These are phyloP conservation scores for Perilla frutescens DNA, from an alignment of 257 asterid species.

Conservation along the genomic window DNA sequence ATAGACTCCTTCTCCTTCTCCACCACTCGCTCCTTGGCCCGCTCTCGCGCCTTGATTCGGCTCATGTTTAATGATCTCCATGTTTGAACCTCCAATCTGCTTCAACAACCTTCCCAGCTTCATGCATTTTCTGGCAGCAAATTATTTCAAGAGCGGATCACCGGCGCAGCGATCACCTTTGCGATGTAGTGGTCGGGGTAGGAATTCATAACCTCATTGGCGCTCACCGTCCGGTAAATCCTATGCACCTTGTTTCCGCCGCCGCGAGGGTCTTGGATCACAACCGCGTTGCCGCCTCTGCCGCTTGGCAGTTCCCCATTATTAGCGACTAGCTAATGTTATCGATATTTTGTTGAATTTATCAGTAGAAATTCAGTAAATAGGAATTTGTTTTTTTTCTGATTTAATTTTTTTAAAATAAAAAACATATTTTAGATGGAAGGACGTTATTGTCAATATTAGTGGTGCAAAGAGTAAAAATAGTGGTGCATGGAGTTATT, in stretches of 20 bases:
- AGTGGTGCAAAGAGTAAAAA: too few species aligned
- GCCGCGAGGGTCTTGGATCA: constrained; percentile 73
- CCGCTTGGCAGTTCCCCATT: constrained; percentile 91
- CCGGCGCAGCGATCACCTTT: constrained; percentile 46
- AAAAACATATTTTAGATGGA: too few species aligned
- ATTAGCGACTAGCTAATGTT: too few species aligned
- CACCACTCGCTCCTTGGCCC: constrained; percentile 59
- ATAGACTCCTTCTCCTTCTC: constrained; percentile 54
- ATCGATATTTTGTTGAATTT: too few species aligned
- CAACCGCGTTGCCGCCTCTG: too few species aligned
- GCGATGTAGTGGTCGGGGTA: constrained; percentile 88
- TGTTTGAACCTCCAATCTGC: constrained; percentile 53
- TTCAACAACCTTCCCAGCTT: constrained; percentile 60
- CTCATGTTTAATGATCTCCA: constrained; percentile 39
- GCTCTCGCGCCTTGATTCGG: constrained; percentile 53
- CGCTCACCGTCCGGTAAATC: constrained; percentile 68
- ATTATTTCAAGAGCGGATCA: constrained; percentile 69
- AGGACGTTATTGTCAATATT: too few species aligned
- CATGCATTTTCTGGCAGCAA: constrained; percentile 62
- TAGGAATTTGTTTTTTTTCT: too few species aligned
- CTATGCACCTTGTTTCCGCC: constrained; percentile 62
- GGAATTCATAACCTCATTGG: constrained; percentile 68
- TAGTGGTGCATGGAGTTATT: too few species aligned
- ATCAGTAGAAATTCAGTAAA: too few species aligned
- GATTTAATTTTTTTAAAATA: too few species aligned